Percentiles rank a stretch among this genome's conserved stretches.
Conservation (phyloP, 139 green algal species). For the Chlamydomonas sp. region DNA sequence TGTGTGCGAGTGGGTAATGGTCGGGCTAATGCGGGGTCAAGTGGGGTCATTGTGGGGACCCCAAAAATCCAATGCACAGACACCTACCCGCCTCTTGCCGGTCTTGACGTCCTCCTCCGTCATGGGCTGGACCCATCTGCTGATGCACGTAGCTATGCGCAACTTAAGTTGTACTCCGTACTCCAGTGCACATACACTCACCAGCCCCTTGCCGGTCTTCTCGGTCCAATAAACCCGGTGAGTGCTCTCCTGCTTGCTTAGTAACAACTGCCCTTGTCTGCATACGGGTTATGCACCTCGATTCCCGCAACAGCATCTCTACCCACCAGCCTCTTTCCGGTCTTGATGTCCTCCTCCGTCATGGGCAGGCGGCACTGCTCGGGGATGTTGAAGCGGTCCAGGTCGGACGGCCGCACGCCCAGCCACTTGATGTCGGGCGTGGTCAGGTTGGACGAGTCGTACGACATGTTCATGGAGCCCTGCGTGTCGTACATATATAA, state of each 20-base stretch:
- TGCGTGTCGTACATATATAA: neutral
- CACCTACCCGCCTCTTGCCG: no score
- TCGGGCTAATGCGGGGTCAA: neutral
- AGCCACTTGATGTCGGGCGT: constrained; percentile 95
- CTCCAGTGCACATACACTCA: no score
- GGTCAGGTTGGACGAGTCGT: constrained; percentile 88
- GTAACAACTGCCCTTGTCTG: no score
- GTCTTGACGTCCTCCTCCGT: no score
- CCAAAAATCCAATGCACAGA: neutral
- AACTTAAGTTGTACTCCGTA: no score
- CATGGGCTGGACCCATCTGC: no score
- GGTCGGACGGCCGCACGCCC: constrained; percentile 89
- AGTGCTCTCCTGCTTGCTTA: no score
- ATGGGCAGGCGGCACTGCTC: constrained; percentile 94
- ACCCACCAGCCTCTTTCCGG: constrained; percentile 80
- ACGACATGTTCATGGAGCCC: constrained; percentile 70
- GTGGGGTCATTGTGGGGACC: neutral
- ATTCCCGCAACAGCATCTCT: neutral
- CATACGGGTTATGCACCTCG: no score
- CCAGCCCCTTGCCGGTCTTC: no score
- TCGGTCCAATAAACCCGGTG: no score
- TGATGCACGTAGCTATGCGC: no score
- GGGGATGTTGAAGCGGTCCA: constrained; percentile 93
- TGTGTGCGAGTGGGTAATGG: neutral
- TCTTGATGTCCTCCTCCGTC: constrained; percentile 93